Conservation (phyloP, 1,284 basidiomycete species). For the Cutaneotrichosporon arboriforme region DNA sequence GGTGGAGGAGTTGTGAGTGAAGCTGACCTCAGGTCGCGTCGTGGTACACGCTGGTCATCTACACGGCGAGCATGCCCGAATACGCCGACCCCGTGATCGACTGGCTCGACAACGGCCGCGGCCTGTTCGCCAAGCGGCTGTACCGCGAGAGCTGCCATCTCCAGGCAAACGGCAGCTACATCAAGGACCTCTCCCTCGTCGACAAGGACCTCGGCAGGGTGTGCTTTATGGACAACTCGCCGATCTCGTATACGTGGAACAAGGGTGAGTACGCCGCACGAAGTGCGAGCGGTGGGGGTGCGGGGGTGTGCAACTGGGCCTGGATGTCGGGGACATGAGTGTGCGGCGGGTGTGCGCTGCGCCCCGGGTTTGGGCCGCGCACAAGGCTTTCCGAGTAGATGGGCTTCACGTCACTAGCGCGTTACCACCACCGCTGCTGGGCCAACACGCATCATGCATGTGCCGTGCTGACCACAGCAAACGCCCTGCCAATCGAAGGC, state of each 20-base stretch:
- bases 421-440: no score
- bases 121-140: constrained; percentile 77
- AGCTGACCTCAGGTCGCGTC: constrained; percentile 67
- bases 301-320: background rate
- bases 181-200: constrained; percentile 83
- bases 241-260: constrained; percentile 84
- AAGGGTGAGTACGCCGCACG: constrained; percentile 60
- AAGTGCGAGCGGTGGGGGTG: background rate
- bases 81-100: constrained; percentile 99
- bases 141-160: constrained; percentile 94
- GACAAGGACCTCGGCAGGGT: constrained; percentile 84
- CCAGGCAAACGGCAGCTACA: constrained; percentile 84
- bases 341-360: no score
- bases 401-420: background rate
- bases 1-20: constrained; percentile 23
- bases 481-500: constrained; percentile 97
- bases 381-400: no score
- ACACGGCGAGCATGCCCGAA: constrained; percentile 97
- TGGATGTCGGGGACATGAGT: no score
- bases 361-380: no score
- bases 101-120: constrained; percentile 93
- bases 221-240: constrained; percentile 94
- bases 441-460: no score
- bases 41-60: constrained; percentile 99
- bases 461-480: constrained; percentile 58